Percentiles rank a stretch among this genome's conserved stretches.
Conservation (phyloP, 1,284 basidiomycete genomes). For the Tilletia setariae region DNA sequence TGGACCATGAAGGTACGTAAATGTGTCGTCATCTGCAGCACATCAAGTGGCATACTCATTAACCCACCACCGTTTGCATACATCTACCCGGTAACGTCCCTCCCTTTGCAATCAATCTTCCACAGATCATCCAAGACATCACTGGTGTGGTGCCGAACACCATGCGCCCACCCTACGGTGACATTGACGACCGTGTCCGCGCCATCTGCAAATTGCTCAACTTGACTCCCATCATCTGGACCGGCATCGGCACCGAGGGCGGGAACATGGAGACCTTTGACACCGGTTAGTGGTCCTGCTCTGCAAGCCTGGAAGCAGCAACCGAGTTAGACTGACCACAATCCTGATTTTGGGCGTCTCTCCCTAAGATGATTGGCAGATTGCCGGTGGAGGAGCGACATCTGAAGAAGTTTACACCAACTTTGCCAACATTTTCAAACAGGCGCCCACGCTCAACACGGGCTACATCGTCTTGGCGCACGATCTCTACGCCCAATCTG, state of each 20-base stretch:
- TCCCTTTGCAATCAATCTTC: slow-evolving; percentile 41
- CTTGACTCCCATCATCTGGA: slow-evolving; percentile 53
- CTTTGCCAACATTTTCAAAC: slow-evolving; percentile 42
- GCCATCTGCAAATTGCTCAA: slow-evolving; percentile 46
- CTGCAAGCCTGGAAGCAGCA: too few species aligned
- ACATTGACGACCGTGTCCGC: slow-evolving; percentile 54
- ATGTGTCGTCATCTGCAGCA: too few species aligned
- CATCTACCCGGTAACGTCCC: too few species aligned
- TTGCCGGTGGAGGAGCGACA: slow-evolving; percentile 41
- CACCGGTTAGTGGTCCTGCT: slow-evolving; percentile 18
- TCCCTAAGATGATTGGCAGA: slow-evolving; percentile 41
- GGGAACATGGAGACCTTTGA: slow-evolving; percentile 36
- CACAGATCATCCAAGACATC: slow-evolving; percentile 62
- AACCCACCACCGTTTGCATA: too few species aligned
- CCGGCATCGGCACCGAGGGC: slow-evolving; percentile 20
- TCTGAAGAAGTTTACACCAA: slow-evolving; percentile 36
- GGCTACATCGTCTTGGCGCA: slow-evolving; percentile 77
- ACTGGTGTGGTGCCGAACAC: slow-evolving; percentile 56
- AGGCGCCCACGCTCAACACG: slow-evolving; percentile 61
- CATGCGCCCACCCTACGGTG: slow-evolving; percentile 52
- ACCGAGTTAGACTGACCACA: too few species aligned
- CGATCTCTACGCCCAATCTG: slow-evolving; percentile 51
- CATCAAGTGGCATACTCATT: too few species aligned
- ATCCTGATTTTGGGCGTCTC: too few species aligned
- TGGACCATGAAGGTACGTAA: slow-evolving; percentile 70